A percentile compares a stretch with the other conserved stretches of the same genome.
Conservation (phyloP, 371 early-diverging fungal species). For the Mucor mucedo region DNA sequence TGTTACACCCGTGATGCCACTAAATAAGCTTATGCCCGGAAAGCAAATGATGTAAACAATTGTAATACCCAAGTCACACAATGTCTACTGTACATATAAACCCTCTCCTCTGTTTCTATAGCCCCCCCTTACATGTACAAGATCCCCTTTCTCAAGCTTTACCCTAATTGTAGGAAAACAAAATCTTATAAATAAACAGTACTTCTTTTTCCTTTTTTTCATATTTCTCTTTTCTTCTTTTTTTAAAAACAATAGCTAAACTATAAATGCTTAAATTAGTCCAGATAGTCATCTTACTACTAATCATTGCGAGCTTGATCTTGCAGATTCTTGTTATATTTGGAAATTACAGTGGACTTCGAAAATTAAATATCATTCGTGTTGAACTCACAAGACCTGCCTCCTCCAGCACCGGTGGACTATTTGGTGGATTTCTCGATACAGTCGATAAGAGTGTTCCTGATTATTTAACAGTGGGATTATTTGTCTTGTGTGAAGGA, state of each 20-base stretch:
- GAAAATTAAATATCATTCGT: slow-evolving; percentile 22
- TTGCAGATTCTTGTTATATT: slow-evolving; percentile 23
- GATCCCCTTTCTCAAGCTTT: neutral
- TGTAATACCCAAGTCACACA: neutral
- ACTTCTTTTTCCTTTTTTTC: neutral
- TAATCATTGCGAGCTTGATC: slow-evolving; percentile 29
- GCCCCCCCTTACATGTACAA: neutral
- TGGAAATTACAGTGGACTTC: slow-evolving; percentile 24
- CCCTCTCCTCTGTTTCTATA: neutral
- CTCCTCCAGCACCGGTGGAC: neutral
- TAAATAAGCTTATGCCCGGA: neutral
- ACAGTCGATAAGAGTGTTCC: slow-evolving; percentile 3
- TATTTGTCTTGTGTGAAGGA: slow-evolving; percentile 25
- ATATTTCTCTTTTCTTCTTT: slow-evolving; percentile 7
- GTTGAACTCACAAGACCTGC: slow-evolving; percentile 1
- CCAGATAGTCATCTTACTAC: slow-evolving; percentile 8
- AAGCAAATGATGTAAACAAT: neutral
- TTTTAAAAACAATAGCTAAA: neutral
- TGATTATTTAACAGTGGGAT: slow-evolving; percentile 15
- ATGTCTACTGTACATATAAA: neutral
- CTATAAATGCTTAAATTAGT: slow-evolving; percentile 14
- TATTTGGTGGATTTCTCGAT: slow-evolving; percentile 7
- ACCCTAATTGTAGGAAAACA: neutral
- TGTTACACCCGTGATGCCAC: neutral
- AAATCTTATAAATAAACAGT: too few relatives aligned